phyloP scores from a whole-genome alignment of 176 grass and related monocot genomes.

The Aegilops bicornis region DNA sequence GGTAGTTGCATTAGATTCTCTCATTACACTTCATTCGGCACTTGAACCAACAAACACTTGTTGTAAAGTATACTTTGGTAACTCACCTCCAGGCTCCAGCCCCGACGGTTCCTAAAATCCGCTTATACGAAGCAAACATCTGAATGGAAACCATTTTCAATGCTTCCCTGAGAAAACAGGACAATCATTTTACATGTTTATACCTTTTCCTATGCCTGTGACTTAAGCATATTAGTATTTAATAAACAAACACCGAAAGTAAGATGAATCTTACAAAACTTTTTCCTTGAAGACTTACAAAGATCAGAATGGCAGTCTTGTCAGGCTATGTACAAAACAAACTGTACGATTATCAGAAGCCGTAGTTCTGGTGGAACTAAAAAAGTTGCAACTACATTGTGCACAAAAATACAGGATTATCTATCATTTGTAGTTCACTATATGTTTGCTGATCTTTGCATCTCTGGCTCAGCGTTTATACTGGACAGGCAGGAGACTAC shows the following conservation, averaged over 20 bases:
- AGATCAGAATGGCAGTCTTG: background rate
- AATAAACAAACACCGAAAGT: background rate
- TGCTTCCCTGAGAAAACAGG: background rate
- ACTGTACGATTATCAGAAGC: background rate
- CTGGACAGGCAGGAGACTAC: constrained; percentile 40
- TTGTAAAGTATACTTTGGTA: no score
- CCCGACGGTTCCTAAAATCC: no score
- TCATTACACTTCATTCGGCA: no score
- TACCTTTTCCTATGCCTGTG: background rate
- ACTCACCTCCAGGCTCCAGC: no score
- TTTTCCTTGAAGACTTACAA: background rate
- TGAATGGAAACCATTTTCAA: background rate
- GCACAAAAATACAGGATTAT: background rate
- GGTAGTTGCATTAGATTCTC: no score
- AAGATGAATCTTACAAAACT: background rate
- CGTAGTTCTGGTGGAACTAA: background rate
- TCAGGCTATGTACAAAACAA: background rate
- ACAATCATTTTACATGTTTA: background rate
- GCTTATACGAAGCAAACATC: no score
- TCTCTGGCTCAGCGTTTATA: background rate
- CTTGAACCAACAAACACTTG: no score
- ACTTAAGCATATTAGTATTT: background rate
- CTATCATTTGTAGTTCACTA: background rate
- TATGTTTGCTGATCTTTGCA: constrained; percentile 15
- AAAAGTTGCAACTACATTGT: background rate